Conservation (phyloP, 352 stramenopile genomes). For the Peronospora destructor region DNA sequence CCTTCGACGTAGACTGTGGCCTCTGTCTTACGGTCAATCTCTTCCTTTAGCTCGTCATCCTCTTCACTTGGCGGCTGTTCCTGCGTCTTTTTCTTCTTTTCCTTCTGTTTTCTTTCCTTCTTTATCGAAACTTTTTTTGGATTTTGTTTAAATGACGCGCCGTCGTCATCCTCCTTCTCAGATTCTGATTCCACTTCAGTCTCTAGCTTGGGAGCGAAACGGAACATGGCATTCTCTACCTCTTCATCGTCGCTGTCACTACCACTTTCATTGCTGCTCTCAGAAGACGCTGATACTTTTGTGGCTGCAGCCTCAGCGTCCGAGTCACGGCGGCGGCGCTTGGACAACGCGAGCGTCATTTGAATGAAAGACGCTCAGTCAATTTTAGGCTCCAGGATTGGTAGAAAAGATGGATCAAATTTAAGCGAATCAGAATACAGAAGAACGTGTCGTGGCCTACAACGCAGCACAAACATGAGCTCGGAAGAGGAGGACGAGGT, state of each 20-base stretch:
- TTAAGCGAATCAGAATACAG: slow-evolving; percentile 10
- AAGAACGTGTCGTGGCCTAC: background rate
- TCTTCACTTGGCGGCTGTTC: slow-evolving; percentile 17
- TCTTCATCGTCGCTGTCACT: slow-evolving; percentile 49
- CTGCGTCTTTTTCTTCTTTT: slow-evolving; percentile 13
- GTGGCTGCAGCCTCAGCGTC: background rate
- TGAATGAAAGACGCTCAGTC: slow-evolving; percentile 17
- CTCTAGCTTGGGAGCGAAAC: slow-evolving; percentile 33
- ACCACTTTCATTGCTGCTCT: slow-evolving; percentile 14
- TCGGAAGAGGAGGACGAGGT: slow-evolving; percentile 54
- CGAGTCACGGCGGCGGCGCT: slow-evolving; percentile 21
- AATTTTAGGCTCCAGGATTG: slow-evolving; percentile 17
- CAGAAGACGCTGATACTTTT: slow-evolving; percentile 2
- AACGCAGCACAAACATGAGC: slow-evolving; percentile 10
- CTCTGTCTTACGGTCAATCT: slow-evolving; percentile 69
- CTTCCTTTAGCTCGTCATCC: slow-evolving; percentile 39
- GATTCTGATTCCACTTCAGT: slow-evolving; percentile 16
- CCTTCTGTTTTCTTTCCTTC: slow-evolving; percentile 23
- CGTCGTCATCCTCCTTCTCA: background rate
- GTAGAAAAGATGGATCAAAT: slow-evolving; percentile 2
- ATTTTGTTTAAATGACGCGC: slow-evolving; percentile 7
- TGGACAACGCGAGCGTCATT: slow-evolving; percentile 20
- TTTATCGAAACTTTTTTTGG: slow-evolving; percentile 60
- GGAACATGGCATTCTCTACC: slow-evolving; percentile 72
- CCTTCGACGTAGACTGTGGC: slow-evolving; percentile 92